Conservation (phyloP, 306 rosid genomes). For the Vachellia pachyceras region DNA sequence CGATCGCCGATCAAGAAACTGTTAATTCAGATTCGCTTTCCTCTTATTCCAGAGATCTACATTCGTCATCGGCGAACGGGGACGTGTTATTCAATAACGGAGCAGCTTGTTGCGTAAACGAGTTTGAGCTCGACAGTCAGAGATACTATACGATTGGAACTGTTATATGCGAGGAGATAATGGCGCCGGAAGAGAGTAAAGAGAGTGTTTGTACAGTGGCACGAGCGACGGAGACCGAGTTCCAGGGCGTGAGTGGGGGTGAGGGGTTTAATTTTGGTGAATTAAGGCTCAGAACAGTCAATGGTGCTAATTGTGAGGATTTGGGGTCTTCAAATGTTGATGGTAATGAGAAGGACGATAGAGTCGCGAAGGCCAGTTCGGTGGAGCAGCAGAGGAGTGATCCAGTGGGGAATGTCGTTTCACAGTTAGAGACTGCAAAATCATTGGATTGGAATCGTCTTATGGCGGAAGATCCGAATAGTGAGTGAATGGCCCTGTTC, state of each 20-base stretch:
- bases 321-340: conserved; percentile 42
- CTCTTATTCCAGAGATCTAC: conserved; percentile 34
- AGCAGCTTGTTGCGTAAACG: conserved; percentile 34
- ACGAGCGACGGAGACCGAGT: conserved; percentile 45
- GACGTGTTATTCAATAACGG: conserved; percentile 18
- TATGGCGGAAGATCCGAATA: conserved; percentile 87
- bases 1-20: conserved; percentile 35
- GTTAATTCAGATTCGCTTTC: conserved; percentile 17
- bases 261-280: conserved; percentile 68
- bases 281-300: conserved; percentile 80
- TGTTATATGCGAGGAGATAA: conserved; percentile 50
- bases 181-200: conserved; percentile 38
- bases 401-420: conserved; percentile 48
- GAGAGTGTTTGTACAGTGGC: conserved; percentile 46
- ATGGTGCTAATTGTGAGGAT: conserved; percentile 49
- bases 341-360: conserved; percentile 45
- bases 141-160: conserved; percentile 44
- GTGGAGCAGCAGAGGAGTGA: conserved; percentile 55
- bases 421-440: conserved; percentile 56
- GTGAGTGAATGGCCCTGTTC: conserved; percentile 56
- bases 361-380: conserved; percentile 40
- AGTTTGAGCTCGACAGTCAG: conserved; percentile 47
- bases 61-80: not conserved
- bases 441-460: conserved; percentile 93
- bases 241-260: conserved; percentile 44